Evolutionary conservation across 345 rosid species (phyloP), one percentile per base, ranked within the genome.

Genomic region (Dovyalis caffra): DNA sequence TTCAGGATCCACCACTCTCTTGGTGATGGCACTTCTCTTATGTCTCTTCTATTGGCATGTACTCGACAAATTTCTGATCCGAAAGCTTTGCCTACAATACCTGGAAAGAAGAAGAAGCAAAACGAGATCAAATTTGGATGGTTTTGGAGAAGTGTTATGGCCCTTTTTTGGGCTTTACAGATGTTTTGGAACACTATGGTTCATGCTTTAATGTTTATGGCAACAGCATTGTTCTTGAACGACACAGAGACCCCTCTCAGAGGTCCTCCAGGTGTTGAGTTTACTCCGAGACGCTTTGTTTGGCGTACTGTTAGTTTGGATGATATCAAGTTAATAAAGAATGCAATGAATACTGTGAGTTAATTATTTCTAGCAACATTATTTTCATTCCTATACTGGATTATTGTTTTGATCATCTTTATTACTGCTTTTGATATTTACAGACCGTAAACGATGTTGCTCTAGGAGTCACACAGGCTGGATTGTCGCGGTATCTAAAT

Each of bases 371-470:
- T n/a, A n/a, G n/a, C n/a, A n/a, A n/a, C n/a, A n/a, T n/a, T n/a
- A n/a, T n/a, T n/a, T n/a, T n/a, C n/a, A n/a, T n/a, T n/a, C n/a
- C n/a, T n/a, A n/a, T n/a, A n/a, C n/a, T n/a, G n/a, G n/a, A n/a
- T n/a, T n/a, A n/a, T n/a, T n/a, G n/a, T n/a, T n/a, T n/a, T n/a
- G n/a, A n/a, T n/a, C n/a, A n/a, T n/a, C n/a, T n/a, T n/a, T n/a
- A n/a, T n/a, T n/a, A n/a, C n/a, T n/a, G n/a, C n/a, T n/a, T n/a
- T n/a, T n/a, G n/a, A n/a, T n/a, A n/a, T n/a, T n/a, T n/a, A n/a
- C n/a, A n/a, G n/a, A n/a, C n/a, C n/a, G n/a, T n/a, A 40, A 91
- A 90, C 8, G 97, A 93, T 73, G 93, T 93, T 63, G 70, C 89
- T 29, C 66, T 88, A 37, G 98, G 97, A 66, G 78, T 86, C 62